Evolutionary conservation across 2,329 filamentous ascomycete species (phyloP).

Genomic region (Amauroascus verrucosus): DNA sequence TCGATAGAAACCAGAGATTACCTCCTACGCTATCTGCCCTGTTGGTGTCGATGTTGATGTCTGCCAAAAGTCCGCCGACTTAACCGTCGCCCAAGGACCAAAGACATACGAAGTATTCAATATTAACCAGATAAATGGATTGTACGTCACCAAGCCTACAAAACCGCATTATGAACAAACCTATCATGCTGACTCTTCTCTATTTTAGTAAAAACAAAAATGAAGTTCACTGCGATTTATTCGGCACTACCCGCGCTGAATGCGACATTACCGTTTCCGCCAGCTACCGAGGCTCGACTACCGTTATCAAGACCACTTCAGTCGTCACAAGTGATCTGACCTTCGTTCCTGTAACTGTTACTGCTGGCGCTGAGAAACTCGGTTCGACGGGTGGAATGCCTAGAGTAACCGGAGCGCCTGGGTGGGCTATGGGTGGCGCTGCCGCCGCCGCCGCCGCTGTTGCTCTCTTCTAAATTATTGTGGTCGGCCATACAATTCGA

Average conservation of each 20-base stretch:
- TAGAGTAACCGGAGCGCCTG: slow-evolving; percentile 3
- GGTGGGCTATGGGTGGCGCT: slow-evolving; percentile 9
- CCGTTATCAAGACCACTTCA: neutral
- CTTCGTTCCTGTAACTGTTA: slow-evolving; percentile 9
- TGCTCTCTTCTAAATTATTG: slow-evolving; percentile 1
- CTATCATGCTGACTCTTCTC: neutral
- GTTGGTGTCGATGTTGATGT: neutral
- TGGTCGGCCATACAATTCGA: neutral
- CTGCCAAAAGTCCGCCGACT: neutral
- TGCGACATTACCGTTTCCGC: neutral
- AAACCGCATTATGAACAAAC: neutral
- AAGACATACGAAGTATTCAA: slow-evolving; percentile 4
- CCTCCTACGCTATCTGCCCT: neutral
- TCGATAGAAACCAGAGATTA: slow-evolving; percentile 2
- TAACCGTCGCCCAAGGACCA: slow-evolving; percentile 6
- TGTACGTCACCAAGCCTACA: neutral
- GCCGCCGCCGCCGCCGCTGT: slow-evolving; percentile 7
- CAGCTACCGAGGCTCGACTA: neutral
- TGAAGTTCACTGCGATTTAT: neutral
- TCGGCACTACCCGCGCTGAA: slow-evolving; percentile 4
- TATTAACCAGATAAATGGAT: neutral
- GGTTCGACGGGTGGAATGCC: slow-evolving; percentile 11
- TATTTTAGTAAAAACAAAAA: neutral
- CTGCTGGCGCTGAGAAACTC: slow-evolving; percentile 14
- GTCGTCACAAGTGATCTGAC: neutral